Conservation (phyloP, 2,329 filamentous ascomycete species). For the Sarocladiaceae sp. region DNA sequence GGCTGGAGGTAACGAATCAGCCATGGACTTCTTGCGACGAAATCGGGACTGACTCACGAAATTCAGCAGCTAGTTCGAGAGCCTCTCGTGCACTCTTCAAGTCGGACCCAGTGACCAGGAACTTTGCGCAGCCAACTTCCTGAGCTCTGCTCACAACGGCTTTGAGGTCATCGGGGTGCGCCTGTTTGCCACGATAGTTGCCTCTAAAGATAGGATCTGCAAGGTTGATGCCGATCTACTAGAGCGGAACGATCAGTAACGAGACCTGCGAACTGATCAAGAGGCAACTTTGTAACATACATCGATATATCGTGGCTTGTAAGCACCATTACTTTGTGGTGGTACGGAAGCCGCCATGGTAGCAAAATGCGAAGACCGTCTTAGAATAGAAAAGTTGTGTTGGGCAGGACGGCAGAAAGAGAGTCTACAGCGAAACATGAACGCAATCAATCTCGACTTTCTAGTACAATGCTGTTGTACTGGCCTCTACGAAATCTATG, state of each 20-base stretch:
- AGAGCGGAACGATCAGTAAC: slow-evolving; percentile 10
- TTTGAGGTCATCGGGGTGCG: slow-evolving; percentile 68
- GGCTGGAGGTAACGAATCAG: slow-evolving; percentile 25
- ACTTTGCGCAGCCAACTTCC: slow-evolving; percentile 76
- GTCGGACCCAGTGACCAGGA: slow-evolving; percentile 92
- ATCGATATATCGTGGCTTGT: slow-evolving; percentile 56
- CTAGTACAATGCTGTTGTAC: neutral
- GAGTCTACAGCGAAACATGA: slow-evolving; percentile 1
- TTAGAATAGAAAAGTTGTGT: neutral
- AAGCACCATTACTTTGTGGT: slow-evolving; percentile 12
- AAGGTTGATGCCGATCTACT: slow-evolving; percentile 87
- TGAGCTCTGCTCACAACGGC: slow-evolving; percentile 75
- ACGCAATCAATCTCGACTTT: neutral
- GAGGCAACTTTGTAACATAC: slow-evolving; percentile 32
- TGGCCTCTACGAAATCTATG: neutral
- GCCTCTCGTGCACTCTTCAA: slow-evolving; percentile 73
- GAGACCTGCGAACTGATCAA: neutral
- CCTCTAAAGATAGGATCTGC: slow-evolving; percentile 89
- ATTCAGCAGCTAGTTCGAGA: slow-evolving; percentile 65
- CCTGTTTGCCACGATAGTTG: slow-evolving; percentile 73
- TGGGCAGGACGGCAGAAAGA: neutral
- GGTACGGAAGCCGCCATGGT: neutral
- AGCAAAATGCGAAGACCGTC: neutral
- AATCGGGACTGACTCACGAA: slow-evolving; percentile 52
- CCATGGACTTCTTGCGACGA: neutral